A percentile compares a stretch with the other conserved stretches of the same genome.
phyloP scores from a whole-genome alignment of 2,329 filamentous ascomycete genomes.

The Kalaharituber pfeilii region DNA sequence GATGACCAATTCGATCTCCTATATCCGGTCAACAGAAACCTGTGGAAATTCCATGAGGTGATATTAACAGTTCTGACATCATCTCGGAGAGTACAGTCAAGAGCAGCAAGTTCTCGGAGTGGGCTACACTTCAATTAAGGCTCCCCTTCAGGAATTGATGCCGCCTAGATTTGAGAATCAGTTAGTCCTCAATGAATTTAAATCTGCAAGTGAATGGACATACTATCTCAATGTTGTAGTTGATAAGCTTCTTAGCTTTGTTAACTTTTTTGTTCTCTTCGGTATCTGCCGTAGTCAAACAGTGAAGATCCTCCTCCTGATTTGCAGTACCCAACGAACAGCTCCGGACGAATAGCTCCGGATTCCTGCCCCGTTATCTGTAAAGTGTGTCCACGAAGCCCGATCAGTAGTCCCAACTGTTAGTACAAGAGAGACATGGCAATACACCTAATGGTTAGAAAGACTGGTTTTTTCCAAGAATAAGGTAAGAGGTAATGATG shows the following conservation, averaged over 20 bases:
- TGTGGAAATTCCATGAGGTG: conserved; percentile 7
- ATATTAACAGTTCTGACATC: conserved; percentile 76
- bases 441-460: conserved; percentile 49
- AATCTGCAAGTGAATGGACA: conserved; percentile 28
- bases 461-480: conserved; percentile 12
- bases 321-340: conserved; percentile 98
- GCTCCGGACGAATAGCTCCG: conserved; percentile 93
- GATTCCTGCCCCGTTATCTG: conserved; percentile 99
- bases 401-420: conserved; percentile 99
- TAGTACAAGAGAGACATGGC: conserved; percentile 44
- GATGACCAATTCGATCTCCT: conserved; percentile 90
- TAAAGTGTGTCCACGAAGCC: conserved; percentile 96
- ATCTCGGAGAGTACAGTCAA: conserved; percentile 97
- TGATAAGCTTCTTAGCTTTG: conserved; percentile 95
- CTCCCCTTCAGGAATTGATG: conserved; percentile 96
- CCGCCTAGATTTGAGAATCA: conserved; percentile 46
- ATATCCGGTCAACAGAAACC: conserved; percentile 3
- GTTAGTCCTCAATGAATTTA: not conserved
- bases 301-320: conserved; percentile 98
- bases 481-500: conserved; percentile 27
- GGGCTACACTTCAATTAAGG: conserved; percentile 99
- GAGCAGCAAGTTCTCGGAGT: conserved; percentile 85
- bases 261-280: conserved; percentile 99
- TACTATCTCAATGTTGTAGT: conserved; percentile 97
- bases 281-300: conserved; percentile 97